These are phyloP conservation scores for Nitzschia palea DNA, from an alignment of 108 stramenopile species.

Conservation along the genomic window DNA sequence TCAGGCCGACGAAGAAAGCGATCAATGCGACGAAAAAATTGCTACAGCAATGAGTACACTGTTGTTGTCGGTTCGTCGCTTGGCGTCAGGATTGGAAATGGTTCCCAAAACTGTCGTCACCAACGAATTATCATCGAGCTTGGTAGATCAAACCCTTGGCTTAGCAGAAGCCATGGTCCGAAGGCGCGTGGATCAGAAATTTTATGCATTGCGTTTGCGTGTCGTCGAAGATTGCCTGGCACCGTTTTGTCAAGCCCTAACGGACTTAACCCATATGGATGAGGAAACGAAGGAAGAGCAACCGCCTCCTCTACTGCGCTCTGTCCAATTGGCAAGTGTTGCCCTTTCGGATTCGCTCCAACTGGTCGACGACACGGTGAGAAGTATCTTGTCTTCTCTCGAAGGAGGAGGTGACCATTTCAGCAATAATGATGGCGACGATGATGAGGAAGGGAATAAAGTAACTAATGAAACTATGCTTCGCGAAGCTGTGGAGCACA, in stretches of 20 bases:
- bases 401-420: background rate
- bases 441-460: background rate
- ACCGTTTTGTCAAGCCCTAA: conserved; percentile 52
- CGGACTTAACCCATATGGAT: background rate
- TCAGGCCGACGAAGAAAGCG: conserved; percentile 44
- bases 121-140: conserved; percentile 52
- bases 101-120: conserved; percentile 66
- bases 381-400: conserved; percentile 48
- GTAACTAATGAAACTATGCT: conserved; percentile 49
- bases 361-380: conserved; percentile 79
- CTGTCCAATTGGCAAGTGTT: conserved; percentile 68
- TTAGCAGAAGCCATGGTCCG: conserved; percentile 73
- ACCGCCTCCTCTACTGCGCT: conserved; percentile 25
- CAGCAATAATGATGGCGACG: conserved; percentile 6
- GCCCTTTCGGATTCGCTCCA: conserved; percentile 80
- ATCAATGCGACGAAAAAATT: conserved; percentile 50
- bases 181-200: conserved; percentile 68
- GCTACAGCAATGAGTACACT: conserved; percentile 55
- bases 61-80: conserved; percentile 63
- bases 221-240: conserved; percentile 67
- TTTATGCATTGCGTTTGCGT: conserved; percentile 48
- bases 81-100: conserved; percentile 71
- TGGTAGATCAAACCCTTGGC: conserved; percentile 72
- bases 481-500: conserved; percentile 67
- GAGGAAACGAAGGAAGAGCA: conserved; percentile 22